Evolutionary conservation across 495 filamentous ascomycete species (phyloP).

Genomic region (Lentithecium fluviatile): DNA sequence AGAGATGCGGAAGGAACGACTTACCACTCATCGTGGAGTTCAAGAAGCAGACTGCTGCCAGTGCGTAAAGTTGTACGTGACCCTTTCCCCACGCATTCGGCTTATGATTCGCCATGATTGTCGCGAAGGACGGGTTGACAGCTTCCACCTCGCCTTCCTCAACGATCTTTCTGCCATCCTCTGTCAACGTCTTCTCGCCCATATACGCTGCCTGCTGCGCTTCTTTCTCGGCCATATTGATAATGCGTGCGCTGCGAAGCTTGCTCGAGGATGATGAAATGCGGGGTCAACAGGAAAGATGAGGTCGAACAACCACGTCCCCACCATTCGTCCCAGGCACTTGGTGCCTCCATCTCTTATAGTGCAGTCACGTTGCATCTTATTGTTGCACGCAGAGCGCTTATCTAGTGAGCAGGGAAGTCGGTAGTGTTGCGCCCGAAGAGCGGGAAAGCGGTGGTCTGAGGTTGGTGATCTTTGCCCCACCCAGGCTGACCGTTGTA

Average conservation of each 20-base stretch:
- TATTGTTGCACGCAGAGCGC: conserved; percentile 12
- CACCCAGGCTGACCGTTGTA: neutral
- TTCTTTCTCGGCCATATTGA: conserved; percentile 11
- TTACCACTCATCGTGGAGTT: conserved; percentile 31
- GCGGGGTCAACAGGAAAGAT: conserved; percentile 19
- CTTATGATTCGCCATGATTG: conserved; percentile 26
- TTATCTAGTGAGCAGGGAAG: neutral
- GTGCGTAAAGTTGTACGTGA: conserved; percentile 16
- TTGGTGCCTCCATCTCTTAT: conserved; percentile 7
- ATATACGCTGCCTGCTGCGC: neutral
- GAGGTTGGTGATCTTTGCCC: conserved; percentile 14
- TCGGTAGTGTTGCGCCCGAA: conserved; percentile 11
- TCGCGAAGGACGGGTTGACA: conserved; percentile 22
- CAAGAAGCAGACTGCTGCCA: conserved; percentile 19
- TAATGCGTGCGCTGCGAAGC: neutral
- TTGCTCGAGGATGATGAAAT: conserved; percentile 1
- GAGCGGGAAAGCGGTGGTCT: conserved; percentile 2
- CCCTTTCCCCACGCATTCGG: conserved; percentile 27
- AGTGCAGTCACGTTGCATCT: conserved; percentile 17
- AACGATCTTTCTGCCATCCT: conserved; percentile 26
- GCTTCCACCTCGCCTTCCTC: conserved; percentile 14
- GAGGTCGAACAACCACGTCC: neutral
- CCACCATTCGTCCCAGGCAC: neutral
- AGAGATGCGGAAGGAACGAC: neutral
- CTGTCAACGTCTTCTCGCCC: conserved; percentile 16